phyloP scores from a whole-genome alignment of 2,329 filamentous ascomycete species.

The Paecilomyces formosus region DNA sequence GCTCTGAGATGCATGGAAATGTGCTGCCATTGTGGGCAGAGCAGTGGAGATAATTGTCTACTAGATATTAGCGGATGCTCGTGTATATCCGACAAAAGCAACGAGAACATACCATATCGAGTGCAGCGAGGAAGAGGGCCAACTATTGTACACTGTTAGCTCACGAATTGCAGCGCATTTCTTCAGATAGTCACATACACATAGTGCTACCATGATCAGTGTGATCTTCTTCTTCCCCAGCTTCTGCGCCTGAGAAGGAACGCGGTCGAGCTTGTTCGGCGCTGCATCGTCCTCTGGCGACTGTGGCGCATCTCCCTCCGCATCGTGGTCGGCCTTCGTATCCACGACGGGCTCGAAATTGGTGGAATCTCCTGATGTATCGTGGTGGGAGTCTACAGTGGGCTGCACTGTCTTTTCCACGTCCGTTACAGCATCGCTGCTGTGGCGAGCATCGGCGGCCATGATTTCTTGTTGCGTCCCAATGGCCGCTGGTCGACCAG shows the following conservation, averaged over 20 bases:
- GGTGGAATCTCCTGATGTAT: neutral
- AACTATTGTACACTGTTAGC: constrained; percentile 29
- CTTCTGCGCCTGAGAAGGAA: constrained; percentile 29
- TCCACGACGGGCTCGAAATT: neutral
- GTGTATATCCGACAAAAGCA: constrained; percentile 1
- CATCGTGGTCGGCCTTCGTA: neutral
- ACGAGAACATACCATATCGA: constrained; percentile 45
- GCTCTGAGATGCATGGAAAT: constrained; percentile 35
- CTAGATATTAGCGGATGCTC: constrained; percentile 1
- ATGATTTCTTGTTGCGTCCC: neutral
- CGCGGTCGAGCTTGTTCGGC: constrained; percentile 16
- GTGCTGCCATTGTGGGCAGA: constrained; percentile 35
- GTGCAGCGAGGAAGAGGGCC: constrained; percentile 52
- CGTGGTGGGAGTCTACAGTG: neutral
- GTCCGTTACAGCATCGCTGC: constrained; percentile 2
- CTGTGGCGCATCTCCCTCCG: constrained; percentile 10
- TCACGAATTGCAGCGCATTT: neutral
- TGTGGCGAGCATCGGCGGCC: neutral
- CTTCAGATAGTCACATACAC: constrained; percentile 18
- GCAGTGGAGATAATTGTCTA: constrained; percentile 40
- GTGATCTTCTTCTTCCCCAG: constrained; percentile 33
- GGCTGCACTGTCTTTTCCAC: neutral
- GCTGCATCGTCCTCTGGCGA: constrained; percentile 10
- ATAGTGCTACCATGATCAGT: constrained; percentile 35
- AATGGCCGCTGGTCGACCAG: neutral